Conservation (phyloP, 495 filamentous ascomycete species). For the Penicillium canariense region DNA sequence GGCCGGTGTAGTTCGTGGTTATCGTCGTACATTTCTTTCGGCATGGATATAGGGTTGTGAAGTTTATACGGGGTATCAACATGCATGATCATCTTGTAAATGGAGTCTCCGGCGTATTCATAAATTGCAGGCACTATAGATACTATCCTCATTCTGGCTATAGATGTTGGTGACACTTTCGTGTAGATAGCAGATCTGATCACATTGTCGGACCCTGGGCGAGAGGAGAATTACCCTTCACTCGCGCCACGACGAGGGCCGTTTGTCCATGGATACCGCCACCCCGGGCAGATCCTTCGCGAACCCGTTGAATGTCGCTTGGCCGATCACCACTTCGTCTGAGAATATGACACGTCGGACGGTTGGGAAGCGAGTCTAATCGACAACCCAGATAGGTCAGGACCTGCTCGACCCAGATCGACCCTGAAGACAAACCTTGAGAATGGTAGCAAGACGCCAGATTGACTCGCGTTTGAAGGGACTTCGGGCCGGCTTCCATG, state of each 20-base stretch:
- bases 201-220: too few relatives aligned
- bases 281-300: not conserved
- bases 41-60: not conserved
- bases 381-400: not conserved
- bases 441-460: not conserved
- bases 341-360: not conserved
- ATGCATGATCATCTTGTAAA: not conserved
- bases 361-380: not conserved
- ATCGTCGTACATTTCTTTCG: not conserved
- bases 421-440: not conserved
- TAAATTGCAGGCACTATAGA: too few relatives aligned
- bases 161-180: not conserved
- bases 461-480: not conserved
- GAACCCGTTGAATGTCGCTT: not conserved
- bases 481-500: not conserved
- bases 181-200: not conserved
- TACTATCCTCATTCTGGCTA: too few relatives aligned
- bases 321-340: not conserved
- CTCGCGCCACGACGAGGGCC: not conserved
- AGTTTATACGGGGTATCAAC: not conserved
- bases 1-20: not conserved
- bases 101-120: too few relatives aligned
- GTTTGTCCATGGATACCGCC: not conserved
- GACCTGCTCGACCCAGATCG: not conserved
- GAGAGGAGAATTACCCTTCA: not conserved